Conservation (phyloP, 257 asterid genomes). For the Solanum pinnatisectum region DNA sequence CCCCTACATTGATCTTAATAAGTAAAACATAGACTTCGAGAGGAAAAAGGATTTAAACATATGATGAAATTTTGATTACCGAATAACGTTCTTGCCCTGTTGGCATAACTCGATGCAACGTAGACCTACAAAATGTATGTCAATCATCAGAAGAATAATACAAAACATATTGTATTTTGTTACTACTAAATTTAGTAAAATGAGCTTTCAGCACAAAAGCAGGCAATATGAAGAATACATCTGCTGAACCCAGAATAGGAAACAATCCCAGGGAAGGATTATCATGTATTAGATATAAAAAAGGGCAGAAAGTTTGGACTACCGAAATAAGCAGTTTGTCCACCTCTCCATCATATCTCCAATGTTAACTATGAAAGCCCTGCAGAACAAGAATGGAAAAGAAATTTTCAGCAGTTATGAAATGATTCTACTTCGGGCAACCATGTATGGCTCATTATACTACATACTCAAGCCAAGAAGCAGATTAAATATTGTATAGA, state of each 20-base stretch:
- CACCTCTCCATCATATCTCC: conserved; percentile 67
- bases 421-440: not conserved
- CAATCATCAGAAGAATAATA: not conserved
- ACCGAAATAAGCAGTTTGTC: conserved; percentile 58
- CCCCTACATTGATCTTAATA: not conserved
- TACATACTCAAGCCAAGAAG: not conserved
- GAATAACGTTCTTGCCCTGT: conserved; percentile 45
- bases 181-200: not conserved
- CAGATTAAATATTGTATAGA: not conserved
- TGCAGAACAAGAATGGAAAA: conserved; percentile 11
- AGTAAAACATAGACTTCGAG: not conserved
- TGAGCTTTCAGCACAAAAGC: not conserved
- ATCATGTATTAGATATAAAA: not conserved
- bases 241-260: not conserved
- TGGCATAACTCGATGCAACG: conserved; percentile 49
- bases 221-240: not conserved
- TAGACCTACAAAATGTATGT: conserved; percentile 28
- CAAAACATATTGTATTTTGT: not conserved
- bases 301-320: not conserved
- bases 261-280: not conserved
- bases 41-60: not conserved
- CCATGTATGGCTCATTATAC: not conserved
- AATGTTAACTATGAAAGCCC: conserved; percentile 54
- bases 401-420: not conserved
- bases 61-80: conserved; percentile 15